Evolutionary conservation across 331 rosid genomes (phyloP).

Genomic region (Telfairia occidentalis): DNA sequence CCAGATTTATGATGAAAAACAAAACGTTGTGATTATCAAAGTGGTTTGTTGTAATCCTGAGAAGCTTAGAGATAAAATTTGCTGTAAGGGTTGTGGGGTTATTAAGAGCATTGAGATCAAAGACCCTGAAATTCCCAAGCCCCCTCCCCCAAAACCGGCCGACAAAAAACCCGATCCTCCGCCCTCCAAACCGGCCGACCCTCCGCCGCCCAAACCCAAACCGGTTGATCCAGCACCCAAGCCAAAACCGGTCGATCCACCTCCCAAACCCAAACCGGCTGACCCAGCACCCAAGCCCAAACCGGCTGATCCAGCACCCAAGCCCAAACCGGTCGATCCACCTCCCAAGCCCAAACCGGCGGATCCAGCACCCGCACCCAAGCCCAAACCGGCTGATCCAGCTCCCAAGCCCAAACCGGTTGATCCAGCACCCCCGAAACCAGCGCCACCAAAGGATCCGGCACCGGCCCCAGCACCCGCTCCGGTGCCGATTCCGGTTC

Average conservation of each 20-base stretch:
- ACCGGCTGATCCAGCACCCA: neutral
- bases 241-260: neutral
- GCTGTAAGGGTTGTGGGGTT: constrained; percentile 35
- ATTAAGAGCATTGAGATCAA: constrained; percentile 49
- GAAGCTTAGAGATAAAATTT: constrained; percentile 43
- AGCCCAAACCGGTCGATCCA: neutral
- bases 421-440: neutral
- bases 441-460: neutral
- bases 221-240: neutral
- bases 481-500: neutral
- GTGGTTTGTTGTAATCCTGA: constrained; percentile 77
- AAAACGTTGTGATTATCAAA: constrained; percentile 40
- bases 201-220: neutral
- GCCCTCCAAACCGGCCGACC: neutral
- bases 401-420: neutral
- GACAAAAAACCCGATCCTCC: neutral
- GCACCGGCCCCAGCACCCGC: neutral
- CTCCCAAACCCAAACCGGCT: neutral
- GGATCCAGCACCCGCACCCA: too few species aligned
- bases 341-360: neutral
- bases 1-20: constrained; percentile 51
- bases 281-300: neutral
- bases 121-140: constrained; percentile 15
- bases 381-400: neutral
- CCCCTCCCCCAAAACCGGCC: neutral